Evolutionary conservation across 441 rosid species (phyloP), one percentile per base, ranked within the genome.

Genomic region (Pelargonium cotyledonis): DNA sequence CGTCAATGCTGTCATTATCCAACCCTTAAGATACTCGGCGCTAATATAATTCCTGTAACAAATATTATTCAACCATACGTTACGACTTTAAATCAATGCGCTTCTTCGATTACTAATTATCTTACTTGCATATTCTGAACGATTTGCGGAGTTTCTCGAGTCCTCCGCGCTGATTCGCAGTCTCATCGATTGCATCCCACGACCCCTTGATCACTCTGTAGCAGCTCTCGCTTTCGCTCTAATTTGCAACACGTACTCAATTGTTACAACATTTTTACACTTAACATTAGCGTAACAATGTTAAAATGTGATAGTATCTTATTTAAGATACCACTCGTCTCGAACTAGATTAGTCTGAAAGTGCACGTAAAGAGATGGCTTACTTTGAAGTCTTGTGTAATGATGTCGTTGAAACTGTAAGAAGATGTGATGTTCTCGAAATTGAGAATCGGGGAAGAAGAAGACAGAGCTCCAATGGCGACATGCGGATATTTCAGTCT

Each of bases 401-500:
- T 35, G 65, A 82, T 81, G 76, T 73, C 53, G 70, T 1, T 74
- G 79, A 88, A 88, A 80, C 85, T 85, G 29, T 85, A 85, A 0
- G 89, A 81, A 51, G 88, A 85, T 1, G 79, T 77, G 0, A 86
- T 75, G 53, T 78, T 65, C 40, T 79, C 83, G 29, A 88, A 86
- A 40, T 80, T 68, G 76, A 88, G 88, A 69, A 86, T 86, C 16
- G 93, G 90, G 15, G 93, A 78, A 6, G 93, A 88, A 29, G 93
- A 88, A 8, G 93, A 81, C 85, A 88, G 68, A 3, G 93, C 89
- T 70, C 90, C 90, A 6, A 80, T 75, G 18, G 85, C 77, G 0
- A 86, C 71, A 19, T 88, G 93, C 8, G 93, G 90, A 70, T 88
- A 88, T 71, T 88, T 88, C 67, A 88, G 43, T 73, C 89, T 77